Evolutionary conservation across 768 basidiomycete genomes (phyloP), one percentile per base, ranked within the genome.

Genomic region (Sutorius australiensis): DNA sequence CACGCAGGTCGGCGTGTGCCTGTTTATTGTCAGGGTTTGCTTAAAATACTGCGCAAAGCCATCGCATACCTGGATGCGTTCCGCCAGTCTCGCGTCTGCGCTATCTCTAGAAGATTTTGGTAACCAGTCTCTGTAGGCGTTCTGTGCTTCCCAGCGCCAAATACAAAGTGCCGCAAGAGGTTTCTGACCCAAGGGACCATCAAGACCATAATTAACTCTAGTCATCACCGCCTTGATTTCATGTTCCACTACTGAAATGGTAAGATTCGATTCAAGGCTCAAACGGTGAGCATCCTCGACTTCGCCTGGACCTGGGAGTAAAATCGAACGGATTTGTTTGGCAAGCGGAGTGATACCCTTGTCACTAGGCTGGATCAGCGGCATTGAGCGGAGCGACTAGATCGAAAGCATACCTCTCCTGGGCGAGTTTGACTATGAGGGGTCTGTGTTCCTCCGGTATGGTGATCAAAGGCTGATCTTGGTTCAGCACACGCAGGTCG

Each of bases 81-180:
- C 92, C 21, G 75, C 72, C 9, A 76, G 68, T 61, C 92, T 77
- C 9, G 64, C 67, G 46, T 85, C 80, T 0, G 79, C 81, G 63
- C 80, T 89, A 56, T 86, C 83, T 56, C 74, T 73, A 12, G 77
- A 76, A 62, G 79, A 82, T 64, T 81, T 84, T 0, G 89, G 87
- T 31, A 93, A 66, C 80, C 85, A 86, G 51, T 80, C 75, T 53
- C 73, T 72, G 56, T 78, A 74, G 17, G 76, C 59, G 3, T 80
- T 76, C 60, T 80, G 82, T 11, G 89, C 84, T 66, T 95, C 93
- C 93, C 92, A 95, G 47, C 89, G 76, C 91, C 90, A 95, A 19
- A 87, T 73, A 56, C 80, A 84, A 32, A 89, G 70, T n/a, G 80
- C 72, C 7, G 84, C 80, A 13, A 86, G 84, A 19, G 74, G 62